These are phyloP conservation scores for Didymella sp. DNA, from an alignment of 2,329 filamentous ascomycete genomes.

Conservation along the genomic window DNA sequence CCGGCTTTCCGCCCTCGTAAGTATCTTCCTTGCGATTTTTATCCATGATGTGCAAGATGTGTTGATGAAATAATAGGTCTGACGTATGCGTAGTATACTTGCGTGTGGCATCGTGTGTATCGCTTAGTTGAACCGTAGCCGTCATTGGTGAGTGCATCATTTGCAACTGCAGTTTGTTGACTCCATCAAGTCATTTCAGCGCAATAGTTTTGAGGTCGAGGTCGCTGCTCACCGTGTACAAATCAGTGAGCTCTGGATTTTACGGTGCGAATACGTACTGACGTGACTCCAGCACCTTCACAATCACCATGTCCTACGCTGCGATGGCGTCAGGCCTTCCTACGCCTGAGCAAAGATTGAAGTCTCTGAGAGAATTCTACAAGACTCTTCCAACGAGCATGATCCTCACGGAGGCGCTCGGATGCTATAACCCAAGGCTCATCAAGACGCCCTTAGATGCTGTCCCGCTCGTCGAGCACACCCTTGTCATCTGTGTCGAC, in stretches of 20 bases:
- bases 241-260: neutral
- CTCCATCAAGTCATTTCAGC: neutral
- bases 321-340: neutral
- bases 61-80: neutral
- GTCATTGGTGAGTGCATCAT: neutral
- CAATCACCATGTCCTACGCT: neutral
- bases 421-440: neutral
- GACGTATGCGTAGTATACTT: neutral
- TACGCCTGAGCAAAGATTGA: neutral
- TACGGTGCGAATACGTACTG: neutral
- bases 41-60: neutral
- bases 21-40: neutral
- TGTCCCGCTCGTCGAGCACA: conserved; percentile 17
- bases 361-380: neutral
- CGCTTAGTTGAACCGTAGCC: neutral
- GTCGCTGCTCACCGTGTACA: too few relatives aligned
- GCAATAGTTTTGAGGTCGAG: neutral
- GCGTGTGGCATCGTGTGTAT: too few relatives aligned
- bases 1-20: neutral
- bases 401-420: neutral
- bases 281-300: neutral
- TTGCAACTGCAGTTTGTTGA: neutral
- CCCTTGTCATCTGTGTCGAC: conserved; percentile 31
- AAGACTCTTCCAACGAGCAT: neutral
- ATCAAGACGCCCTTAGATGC: neutral